Evolutionary conservation across 2,329 filamentous ascomycete species (phyloP).

Genomic region (Monosporascus ibericus): DNA sequence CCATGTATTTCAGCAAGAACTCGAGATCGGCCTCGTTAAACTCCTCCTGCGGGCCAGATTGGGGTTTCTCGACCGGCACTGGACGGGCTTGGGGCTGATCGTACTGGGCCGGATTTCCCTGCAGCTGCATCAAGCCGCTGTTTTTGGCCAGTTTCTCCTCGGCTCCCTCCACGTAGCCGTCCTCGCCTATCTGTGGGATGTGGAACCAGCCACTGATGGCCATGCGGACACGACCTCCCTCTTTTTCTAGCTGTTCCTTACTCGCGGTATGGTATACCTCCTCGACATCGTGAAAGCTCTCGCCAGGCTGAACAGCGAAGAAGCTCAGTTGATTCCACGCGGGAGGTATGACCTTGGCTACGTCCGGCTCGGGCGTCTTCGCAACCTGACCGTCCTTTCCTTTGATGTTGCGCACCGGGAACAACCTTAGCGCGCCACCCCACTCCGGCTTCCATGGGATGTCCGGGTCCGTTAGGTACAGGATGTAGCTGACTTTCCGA

Average conservation of each 20-base stretch:
- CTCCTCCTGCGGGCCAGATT: slow-evolving; percentile 42
- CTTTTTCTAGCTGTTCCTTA: slow-evolving; percentile 54
- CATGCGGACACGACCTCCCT: slow-evolving; percentile 82
- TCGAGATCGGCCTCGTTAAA: slow-evolving; percentile 76
- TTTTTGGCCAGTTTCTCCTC: slow-evolving; percentile 85
- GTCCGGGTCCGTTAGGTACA: slow-evolving; percentile 92
- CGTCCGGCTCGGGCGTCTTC: slow-evolving; percentile 73
- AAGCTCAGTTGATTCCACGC: slow-evolving; percentile 98
- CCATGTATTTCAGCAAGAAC: slow-evolving; percentile 85
- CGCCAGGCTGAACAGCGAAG: slow-evolving; percentile 96
- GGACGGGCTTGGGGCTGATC: slow-evolving; percentile 68
- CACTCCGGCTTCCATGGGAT: slow-evolving; percentile 83
- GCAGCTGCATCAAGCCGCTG: slow-evolving; percentile 86
- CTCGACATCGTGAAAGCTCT: slow-evolving; percentile 98
- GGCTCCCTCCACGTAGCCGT: slow-evolving; percentile 80
- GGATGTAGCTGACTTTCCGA: slow-evolving; percentile 89
- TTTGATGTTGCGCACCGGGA: slow-evolving; percentile 60
- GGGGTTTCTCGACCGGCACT: slow-evolving; percentile 35
- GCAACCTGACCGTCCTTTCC: slow-evolving; percentile 68
- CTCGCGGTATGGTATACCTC: slow-evolving; percentile 77
- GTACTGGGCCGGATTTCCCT: slow-evolving; percentile 85
- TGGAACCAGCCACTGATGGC: slow-evolving; percentile 99
- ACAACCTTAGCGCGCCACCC: slow-evolving; percentile 88
- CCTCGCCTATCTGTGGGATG: slow-evolving; percentile 90
- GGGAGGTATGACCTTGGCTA: slow-evolving; percentile 77